A percentile compares a stretch with the other conserved stretches of the same genome.
Evolutionary conservation across 2,329 filamentous ascomycete genomes (phyloP).

Genomic region (Aspergillus cejpii): DNA sequence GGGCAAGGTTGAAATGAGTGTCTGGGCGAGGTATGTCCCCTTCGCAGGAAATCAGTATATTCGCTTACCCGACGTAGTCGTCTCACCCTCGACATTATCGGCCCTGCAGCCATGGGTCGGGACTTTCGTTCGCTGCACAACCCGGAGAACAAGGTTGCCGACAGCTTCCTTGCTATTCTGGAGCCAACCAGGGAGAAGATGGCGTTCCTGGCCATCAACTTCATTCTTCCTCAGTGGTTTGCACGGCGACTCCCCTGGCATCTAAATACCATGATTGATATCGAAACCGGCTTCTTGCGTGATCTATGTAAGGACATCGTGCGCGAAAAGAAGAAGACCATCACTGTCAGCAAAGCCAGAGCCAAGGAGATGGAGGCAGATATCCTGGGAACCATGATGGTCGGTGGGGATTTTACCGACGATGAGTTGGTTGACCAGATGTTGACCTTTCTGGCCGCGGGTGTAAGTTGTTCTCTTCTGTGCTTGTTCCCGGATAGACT

Average conservation of each 20-base stretch:
- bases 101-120: conserved; percentile 50
- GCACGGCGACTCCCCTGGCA: conserved; percentile 41
- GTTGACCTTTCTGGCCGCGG: conserved; percentile 39
- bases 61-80: no score
- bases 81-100: conserved; percentile 54
- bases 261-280: conserved; percentile 27
- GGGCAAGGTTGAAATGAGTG: conserved; percentile 32
- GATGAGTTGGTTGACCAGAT: conserved; percentile 39
- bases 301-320: conserved; percentile 32
- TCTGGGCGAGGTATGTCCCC: conserved; percentile 27
- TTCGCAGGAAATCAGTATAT: no score
- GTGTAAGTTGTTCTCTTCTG: conserved; percentile 17
- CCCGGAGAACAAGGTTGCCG: conserved; percentile 47
- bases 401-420: conserved; percentile 35
- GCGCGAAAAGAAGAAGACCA: conserved; percentile 26
- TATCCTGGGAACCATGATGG: conserved; percentile 36
- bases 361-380: conserved; percentile 33
- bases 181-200: conserved; percentile 41
- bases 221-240: conserved; percentile 48
- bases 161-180: conserved; percentile 49
- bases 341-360: conserved; percentile 32
- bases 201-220: conserved; percentile 39
- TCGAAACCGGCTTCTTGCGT: conserved; percentile 29
- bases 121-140: conserved; percentile 51
- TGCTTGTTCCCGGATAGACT: no score